Evolutionary conservation across 78 protist genomes (phyloP), one percentile per base, ranked within the genome.

Genomic region (Dictyostelium firmibasis): DNA sequence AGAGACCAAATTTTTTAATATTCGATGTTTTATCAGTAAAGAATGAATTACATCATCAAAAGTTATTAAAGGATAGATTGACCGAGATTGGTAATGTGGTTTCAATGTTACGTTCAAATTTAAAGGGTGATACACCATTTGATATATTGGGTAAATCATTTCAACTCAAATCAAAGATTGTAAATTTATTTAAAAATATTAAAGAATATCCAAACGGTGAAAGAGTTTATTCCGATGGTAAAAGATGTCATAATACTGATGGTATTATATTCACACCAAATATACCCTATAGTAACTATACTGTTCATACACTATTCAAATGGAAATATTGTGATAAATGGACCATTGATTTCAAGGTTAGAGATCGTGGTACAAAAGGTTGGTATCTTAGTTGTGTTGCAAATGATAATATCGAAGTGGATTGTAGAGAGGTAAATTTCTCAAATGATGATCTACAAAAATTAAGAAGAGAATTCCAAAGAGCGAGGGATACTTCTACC

Each of bases 311-410:
- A 53, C 31, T 92, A 4, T 92, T 43, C 64, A 92, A 92, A 8
- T 92, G 96, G 96, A 92, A 92, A 29, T 92, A 92, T 62, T 47
- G 79, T 47, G 96, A 92, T 25, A 84, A 84, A 10, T 86, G 91
- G 87, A 86, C 96, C 0, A 86, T 92, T 18, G 96, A 92, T 78
- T 92, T 85, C 67, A 81, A 75, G 57, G 60, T 92, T 14, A 57
- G 83, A 36, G 76, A 78, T 53, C n/a, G 72, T 27, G 77, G 77
- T 29, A n/a, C 29, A 18, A 81, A 53, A 20, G 44, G 69, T 20
- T 81, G 91, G 83, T 92, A 31, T 31, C 92, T 83, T 27, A 67
- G 62, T 38, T 81, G 87, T 57, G 33, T 72, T 3, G 96, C 92
- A 0, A 75, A 23, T 27, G 86, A 60, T n/a, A 82, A 92, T 18